Evolutionary conservation across 225 moss, liverwort and hornwort species (phyloP).

Genomic region (Climacium dendroides): DNA sequence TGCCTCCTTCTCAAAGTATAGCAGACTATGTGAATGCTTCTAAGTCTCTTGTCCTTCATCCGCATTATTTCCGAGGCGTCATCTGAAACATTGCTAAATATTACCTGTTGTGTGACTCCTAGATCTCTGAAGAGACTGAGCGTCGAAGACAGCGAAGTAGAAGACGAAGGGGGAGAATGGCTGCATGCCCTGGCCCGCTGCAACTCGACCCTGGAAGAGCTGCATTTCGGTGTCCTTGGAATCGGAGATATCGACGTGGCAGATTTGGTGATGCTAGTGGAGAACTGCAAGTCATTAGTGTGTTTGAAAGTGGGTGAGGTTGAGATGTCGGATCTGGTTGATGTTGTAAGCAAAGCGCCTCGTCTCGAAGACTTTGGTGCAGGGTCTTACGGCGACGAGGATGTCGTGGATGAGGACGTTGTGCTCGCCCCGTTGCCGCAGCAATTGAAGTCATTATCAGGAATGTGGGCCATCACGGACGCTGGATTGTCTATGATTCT

Average conservation of each 20-base stretch:
- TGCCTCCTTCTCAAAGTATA: background rate
- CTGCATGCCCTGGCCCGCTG: constrained; percentile 37
- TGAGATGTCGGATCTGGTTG: constrained; percentile 47
- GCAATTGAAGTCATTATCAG: constrained; percentile 35
- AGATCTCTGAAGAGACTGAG: constrained; percentile 60
- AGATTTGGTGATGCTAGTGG: constrained; percentile 49
- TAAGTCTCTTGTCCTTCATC: background rate
- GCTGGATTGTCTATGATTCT: constrained; percentile 21
- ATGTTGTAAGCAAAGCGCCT: constrained; percentile 27
- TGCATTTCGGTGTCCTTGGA: constrained; percentile 44
- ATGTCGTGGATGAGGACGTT: background rate
- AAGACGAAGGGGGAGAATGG: constrained; percentile 45
- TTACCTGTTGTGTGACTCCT: background rate
- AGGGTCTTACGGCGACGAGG: constrained; percentile 36
- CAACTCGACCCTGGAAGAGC: constrained; percentile 52
- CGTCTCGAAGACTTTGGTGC: constrained; percentile 52
- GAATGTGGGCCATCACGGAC: constrained; percentile 50
- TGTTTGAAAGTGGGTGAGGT: constrained; percentile 65
- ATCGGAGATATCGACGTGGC: constrained; percentile 25
- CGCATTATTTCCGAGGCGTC: background rate
- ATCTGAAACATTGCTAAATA: background rate
- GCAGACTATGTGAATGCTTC: background rate
- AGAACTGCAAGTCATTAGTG: constrained; percentile 62
- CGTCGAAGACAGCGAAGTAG: constrained; percentile 50
- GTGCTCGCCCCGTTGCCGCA: constrained; percentile 6